Evolutionary conservation across 2,329 filamentous ascomycete species (phyloP), one percentile per base, ranked within the genome.

Genomic region (Pestalotiopsis sp.): DNA sequence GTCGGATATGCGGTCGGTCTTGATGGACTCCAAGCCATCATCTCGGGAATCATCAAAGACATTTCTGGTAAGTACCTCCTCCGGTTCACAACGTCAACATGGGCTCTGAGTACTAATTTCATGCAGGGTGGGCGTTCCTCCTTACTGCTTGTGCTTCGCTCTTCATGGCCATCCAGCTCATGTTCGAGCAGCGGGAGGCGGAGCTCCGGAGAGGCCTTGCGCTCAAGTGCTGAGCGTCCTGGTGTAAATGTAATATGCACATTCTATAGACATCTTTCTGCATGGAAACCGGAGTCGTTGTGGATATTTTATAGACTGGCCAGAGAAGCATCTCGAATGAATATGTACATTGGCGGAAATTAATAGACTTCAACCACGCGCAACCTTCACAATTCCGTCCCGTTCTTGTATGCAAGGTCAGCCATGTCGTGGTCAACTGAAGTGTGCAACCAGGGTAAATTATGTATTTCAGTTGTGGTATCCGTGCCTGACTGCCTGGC

Each of bases 1-100:
- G 94, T 99, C 12, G 96, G 96, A 0, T 99, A 98, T 80, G 96
- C 95, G 0, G 87, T 99, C 13, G 97, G 97, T 0, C 73, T 98
- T 64, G 96, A 99, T 76, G 96, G 97, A 0, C 74, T 98, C 76
- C 88, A 92, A 79, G 92, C 87, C 38, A 89, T 98, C 64, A 78
- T 97, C 11, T 84, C 85, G 68, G 91, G 92, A 1, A 94, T 98
- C 68, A 83, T 97, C 65, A 88, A 88, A 20, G 92, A 92, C 68
- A 93, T 90, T 83, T 90, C 90, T 58, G 90, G 90, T 90, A 79
- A 72, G 84, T 79, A 61, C 57, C 31, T 38, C 39, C 12, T 67
- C 36, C 39, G 6, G 20, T 25, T 41, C 20, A 31, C 36, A 80
- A 71, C 80, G 72, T 31, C 17, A 52, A 52, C 45, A 11, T 4